Percentiles rank a stretch among this genome's conserved stretches.
Evolutionary conservation across 345 rosid genomes (phyloP).

Genomic region (rapeseed (Brassica napus)): Da-Ae NC_063442.1:31935001-31935500

Average conservation of each 20-base stretch:
- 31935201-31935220: constrained; percentile 82
- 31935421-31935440: constrained; percentile 86
- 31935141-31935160: constrained; percentile 93
- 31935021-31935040: constrained; percentile 94
- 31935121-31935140: constrained; percentile 92
- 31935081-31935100: constrained; percentile 83
- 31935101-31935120: constrained; percentile 88
- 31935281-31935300: not conserved
- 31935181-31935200: constrained; percentile 84
- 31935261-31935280: not conserved
- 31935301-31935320: too few relatives aligned
- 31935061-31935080: constrained; percentile 84
- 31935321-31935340: not conserved
- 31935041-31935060: constrained; percentile 91
- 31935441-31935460: constrained; percentile 96
- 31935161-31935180: constrained; percentile 87
- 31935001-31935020: constrained; percentile 90
- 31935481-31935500: constrained; percentile 77
- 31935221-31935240: constrained; percentile 93
- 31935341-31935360: constrained; percentile 1
- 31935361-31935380: constrained; percentile 91
- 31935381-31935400: constrained; percentile 93
- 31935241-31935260: constrained; percentile 74
- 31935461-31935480: constrained; percentile 98
- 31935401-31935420: constrained; percentile 91